A percentile compares a stretch with the other conserved stretches of the same genome.
phyloP scores from a whole-genome alignment of 164 flowering plant species.

The Amborella trichopoda region DNA sequence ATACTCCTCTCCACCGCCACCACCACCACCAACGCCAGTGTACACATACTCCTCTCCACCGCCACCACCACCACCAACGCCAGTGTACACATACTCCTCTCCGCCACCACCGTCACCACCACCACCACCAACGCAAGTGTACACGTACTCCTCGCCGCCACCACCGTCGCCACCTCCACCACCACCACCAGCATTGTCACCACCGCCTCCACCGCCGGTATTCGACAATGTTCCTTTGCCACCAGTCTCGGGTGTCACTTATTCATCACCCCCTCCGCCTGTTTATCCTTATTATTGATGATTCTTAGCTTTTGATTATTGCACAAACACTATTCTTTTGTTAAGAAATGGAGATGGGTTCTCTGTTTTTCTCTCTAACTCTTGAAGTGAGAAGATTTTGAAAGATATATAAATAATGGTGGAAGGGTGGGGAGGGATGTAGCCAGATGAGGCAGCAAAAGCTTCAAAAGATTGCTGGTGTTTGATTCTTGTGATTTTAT shows the following conservation, averaged over 20 bases:
- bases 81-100: neutral
- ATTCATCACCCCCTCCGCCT: constrained; percentile 11
- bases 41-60: constrained; percentile 7
- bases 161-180: constrained; percentile 1
- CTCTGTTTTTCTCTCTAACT: too few relatives aligned
- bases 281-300: neutral
- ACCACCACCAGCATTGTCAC: constrained; percentile 2
- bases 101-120: neutral
- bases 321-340: too few relatives aligned
- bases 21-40: constrained; percentile 8
- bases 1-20: constrained; percentile 10
- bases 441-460: too few relatives aligned
- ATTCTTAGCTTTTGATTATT: too few relatives aligned
- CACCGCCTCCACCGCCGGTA: constrained; percentile 3
- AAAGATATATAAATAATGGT: too few relatives aligned
- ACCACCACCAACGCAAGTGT: constrained; percentile 2
- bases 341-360: too few relatives aligned
- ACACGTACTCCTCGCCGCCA: neutral
- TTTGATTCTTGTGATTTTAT: too few relatives aligned
- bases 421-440: too few relatives aligned
- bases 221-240: neutral
- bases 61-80: constrained; percentile 2
- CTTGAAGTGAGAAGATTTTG: too few relatives aligned
- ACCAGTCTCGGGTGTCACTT: constrained; percentile 4
- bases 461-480: too few relatives aligned